Conservation (phyloP, 176 grass and related monocot genomes). For the Neostapfia colusana region DNA sequence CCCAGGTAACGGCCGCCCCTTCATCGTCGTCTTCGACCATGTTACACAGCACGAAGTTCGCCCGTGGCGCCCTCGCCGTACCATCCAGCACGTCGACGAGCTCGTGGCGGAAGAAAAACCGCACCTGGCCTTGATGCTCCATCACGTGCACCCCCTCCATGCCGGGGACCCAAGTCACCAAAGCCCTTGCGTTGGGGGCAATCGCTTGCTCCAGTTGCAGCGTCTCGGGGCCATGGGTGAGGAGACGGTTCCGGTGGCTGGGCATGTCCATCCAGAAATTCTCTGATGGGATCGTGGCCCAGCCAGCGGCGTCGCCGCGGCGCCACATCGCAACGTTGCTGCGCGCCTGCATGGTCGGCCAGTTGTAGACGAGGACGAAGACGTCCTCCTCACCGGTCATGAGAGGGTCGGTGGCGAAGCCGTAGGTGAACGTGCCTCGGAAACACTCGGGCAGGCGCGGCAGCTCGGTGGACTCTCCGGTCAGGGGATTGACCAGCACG, state of each 20-base stretch:
- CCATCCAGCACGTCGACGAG: neutral
- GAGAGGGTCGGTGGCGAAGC: neutral
- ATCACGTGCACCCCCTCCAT: neutral
- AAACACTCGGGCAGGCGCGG: neutral
- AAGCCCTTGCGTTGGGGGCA: no score
- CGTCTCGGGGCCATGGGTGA: neutral
- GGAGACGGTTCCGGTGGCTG: neutral
- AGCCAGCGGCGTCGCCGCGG: neutral
- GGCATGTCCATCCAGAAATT: neutral
- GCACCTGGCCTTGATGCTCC: conserved; percentile 1
- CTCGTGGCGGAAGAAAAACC: neutral
- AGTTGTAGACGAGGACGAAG: neutral
- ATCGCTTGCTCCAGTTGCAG: neutral
- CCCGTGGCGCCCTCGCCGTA: neutral
- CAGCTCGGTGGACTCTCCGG: neutral
- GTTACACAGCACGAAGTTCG: neutral
- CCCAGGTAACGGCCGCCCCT: neutral
- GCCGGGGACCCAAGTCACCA: neutral
- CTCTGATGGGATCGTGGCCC: neutral
- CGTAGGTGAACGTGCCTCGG: neutral
- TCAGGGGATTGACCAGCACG: conserved; percentile 21
- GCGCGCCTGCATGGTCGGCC: no score
- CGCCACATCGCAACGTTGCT: neutral
- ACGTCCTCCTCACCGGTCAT: neutral
- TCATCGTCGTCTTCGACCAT: neutral